Evolutionary conservation across 495 filamentous ascomycete species (phyloP).

Genomic region (Daldinia grandis): DNA sequence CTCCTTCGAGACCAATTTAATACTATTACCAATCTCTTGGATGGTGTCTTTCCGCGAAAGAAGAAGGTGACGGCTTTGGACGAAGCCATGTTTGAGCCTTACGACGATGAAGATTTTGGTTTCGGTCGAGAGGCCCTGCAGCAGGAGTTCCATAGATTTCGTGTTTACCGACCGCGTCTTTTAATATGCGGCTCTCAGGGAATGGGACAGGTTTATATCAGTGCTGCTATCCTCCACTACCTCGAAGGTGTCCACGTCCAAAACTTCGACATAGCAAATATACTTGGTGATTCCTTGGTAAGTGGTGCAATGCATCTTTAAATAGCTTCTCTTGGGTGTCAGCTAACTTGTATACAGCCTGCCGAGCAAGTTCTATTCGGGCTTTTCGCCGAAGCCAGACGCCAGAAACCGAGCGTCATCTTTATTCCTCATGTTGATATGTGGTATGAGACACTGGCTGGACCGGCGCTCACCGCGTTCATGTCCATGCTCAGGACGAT

Average conservation of each 20-base stretch:
- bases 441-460: slow-evolving; percentile 70
- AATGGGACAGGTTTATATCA: slow-evolving; percentile 95
- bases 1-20: slow-evolving; percentile 76
- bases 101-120: slow-evolving; percentile 74
- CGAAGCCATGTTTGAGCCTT: slow-evolving; percentile 93
- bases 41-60: slow-evolving; percentile 80
- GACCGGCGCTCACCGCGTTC: slow-evolving; percentile 77
- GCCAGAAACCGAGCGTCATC: slow-evolving; percentile 95
- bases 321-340: not conserved
- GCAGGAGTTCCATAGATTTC: slow-evolving; percentile 87
- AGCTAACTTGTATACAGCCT: slow-evolving; percentile 57
- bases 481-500: slow-evolving; percentile 77
- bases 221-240: slow-evolving; percentile 84
- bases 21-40: slow-evolving; percentile 70
- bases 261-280: slow-evolving; percentile 87
- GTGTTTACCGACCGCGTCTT: slow-evolving; percentile 87
- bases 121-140: slow-evolving; percentile 86
- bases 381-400: slow-evolving; percentile 87
- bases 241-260: slow-evolving; percentile 95
- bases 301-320: slow-evolving; percentile 20
- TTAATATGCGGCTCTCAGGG: slow-evolving; percentile 79
- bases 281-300: slow-evolving; percentile 68
- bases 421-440: slow-evolving; percentile 89
- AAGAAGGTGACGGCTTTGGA: slow-evolving; percentile 89
- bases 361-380: slow-evolving; percentile 88